Conservation (phyloP, 345 rosid species). For the Citrus sinensis region DNA sequence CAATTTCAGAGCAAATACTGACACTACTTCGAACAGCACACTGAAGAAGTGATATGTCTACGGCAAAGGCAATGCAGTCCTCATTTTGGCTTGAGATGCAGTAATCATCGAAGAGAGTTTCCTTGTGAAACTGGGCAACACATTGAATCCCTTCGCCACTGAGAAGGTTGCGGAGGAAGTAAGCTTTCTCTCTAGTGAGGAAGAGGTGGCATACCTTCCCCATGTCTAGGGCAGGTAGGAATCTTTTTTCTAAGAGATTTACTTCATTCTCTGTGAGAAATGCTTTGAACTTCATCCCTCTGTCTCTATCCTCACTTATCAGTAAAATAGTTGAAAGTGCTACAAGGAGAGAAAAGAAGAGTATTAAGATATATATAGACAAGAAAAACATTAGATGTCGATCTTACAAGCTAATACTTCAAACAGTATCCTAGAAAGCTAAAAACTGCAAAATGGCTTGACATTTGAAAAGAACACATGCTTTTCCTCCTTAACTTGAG, state of each 20-base stretch:
- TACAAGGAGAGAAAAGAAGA: not conserved
- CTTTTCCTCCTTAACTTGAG: not conserved
- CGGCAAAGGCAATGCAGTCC: slow-evolving; percentile 74
- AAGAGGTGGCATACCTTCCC: slow-evolving; percentile 60
- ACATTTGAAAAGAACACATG: not conserved
- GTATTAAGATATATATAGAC: not conserved
- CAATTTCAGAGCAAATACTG: slow-evolving; percentile 68
- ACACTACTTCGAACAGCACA: slow-evolving; percentile 86
- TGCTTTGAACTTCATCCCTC: slow-evolving; percentile 86
- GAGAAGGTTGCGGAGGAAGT: slow-evolving; percentile 59
- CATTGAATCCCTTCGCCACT: slow-evolving; percentile 78
- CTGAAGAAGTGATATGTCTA: slow-evolving; percentile 74
- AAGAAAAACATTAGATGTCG: not conserved
- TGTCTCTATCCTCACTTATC: slow-evolving; percentile 1
- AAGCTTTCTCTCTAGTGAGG: slow-evolving; percentile 21
- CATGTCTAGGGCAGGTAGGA: slow-evolving; percentile 88
- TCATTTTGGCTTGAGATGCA: slow-evolving; percentile 90
- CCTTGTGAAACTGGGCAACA: slow-evolving; percentile 80
- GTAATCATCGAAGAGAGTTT: slow-evolving; percentile 82
- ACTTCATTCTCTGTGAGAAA: slow-evolving; percentile 85
- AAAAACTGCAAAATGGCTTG: not conserved
- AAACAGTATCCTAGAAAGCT: not conserved
- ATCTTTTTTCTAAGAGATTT: slow-evolving; percentile 64
- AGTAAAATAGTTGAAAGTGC: not conserved
- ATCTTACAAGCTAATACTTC: not conserved